Evolutionary conservation across 2,329 filamentous ascomycete genomes (phyloP), one percentile per base, ranked within the genome.

Genomic region (Ramichloridium luteum): DNA sequence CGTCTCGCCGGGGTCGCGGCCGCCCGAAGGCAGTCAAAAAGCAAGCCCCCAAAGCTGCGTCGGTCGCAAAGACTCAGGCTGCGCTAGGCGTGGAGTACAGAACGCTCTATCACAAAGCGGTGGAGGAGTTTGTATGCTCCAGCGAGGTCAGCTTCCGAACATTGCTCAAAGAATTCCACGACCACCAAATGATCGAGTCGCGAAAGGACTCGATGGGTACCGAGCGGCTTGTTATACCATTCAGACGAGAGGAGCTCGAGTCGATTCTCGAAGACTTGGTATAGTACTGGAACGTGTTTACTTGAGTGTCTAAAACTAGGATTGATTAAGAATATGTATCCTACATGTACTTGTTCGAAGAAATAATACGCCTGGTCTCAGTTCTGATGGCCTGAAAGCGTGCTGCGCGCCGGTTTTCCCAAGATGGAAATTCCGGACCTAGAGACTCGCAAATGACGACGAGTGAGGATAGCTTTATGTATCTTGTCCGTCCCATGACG

Each of bases 71-170:
- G 1, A 33, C 33, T n/a, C 20, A 8, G 20, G 8, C 20, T 8
- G n/a, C 20, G 8, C n/a, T 23, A 3, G 85, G 81, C 0, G 75
- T 98, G 11, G 88, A 96, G 59, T 96, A 94, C 54, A 70, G 84
- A 13, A 77, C 84, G 46, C 58, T 98, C 42, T 98, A 96, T 52
- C 85, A 93, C 54, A 94, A 93, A 61, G 86, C 90, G 2, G 80
- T 88, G 4, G 86, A 94, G 58, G 85, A 93, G 51, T 96, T 98
- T 56, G 90, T 98, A 30, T 94, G 88, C 55, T 90, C 82, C 46
- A 93, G 81, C 38, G 90, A 96, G 61, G 85, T 96, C 71, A 85
- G 83, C 40, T 96, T 96, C 61, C 71, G 90, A 38, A 93, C 86
- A 15, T 56, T 98, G 52, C 59, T 98, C 40, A 96, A 96, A 60